A percentile compares a stretch with the other conserved stretches of the same genome.
Conservation (phyloP, 2,329 filamentous ascomycete genomes). For the Akanthomyces dipterigenus region DNA sequence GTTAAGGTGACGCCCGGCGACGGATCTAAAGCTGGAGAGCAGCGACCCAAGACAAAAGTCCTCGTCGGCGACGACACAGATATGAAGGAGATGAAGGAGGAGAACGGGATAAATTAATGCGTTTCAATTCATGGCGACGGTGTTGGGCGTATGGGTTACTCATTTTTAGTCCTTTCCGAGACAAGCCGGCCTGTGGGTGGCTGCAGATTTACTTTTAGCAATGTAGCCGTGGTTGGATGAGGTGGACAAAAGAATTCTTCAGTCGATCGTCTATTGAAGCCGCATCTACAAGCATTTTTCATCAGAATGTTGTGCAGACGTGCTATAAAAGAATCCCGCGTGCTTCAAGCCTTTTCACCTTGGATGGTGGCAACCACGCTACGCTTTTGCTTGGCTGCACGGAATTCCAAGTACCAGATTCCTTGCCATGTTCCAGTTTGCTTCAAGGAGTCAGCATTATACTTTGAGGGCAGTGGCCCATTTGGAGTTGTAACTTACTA, state of each 20-base stretch:
- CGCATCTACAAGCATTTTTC: background rate
- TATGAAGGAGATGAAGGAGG: slow-evolving; percentile 54
- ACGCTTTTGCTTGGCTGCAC: slow-evolving; percentile 66
- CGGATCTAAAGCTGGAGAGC: slow-evolving; percentile 44
- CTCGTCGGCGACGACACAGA: slow-evolving; percentile 57
- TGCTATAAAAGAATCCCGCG: background rate
- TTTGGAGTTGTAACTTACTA: slow-evolving; percentile 42
- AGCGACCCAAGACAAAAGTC: slow-evolving; percentile 58
- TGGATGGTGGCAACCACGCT: slow-evolving; percentile 91
- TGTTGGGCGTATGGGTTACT: slow-evolving; percentile 27
- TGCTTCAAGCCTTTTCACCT: slow-evolving; percentile 58
- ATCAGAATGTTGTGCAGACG: background rate
- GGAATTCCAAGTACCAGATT: slow-evolving; percentile 93
- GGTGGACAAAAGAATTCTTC: background rate
- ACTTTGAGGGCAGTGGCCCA: background rate
- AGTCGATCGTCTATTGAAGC: background rate
- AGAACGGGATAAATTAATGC: slow-evolving; percentile 31
- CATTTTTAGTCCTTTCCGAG: background rate
- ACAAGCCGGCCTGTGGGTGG: background rate
- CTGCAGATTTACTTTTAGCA: background rate
- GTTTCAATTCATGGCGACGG: slow-evolving; percentile 26
- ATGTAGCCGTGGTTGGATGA: background rate
- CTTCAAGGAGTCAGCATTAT: slow-evolving; percentile 23
- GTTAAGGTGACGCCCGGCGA: slow-evolving; percentile 77
- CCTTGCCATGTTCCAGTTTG: slow-evolving; percentile 71